Evolutionary conservation across 1,139 yeast genomes (phyloP).

Genomic region (Suhomyces kunorum): DNA sequence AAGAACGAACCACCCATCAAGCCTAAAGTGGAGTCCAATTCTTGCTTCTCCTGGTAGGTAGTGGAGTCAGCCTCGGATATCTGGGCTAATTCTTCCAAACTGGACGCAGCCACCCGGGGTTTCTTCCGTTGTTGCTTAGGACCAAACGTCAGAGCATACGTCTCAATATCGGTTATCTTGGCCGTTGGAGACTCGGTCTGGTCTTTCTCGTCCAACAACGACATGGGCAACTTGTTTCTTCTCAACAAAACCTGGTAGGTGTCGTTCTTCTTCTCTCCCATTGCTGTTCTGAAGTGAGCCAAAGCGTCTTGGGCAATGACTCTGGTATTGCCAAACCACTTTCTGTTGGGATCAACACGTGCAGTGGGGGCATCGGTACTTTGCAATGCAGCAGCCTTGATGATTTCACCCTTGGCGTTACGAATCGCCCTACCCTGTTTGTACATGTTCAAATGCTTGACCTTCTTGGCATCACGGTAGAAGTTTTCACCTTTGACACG

Average conservation of each 20-base stretch:
- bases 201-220: constrained; percentile 84
- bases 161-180: constrained; percentile 84
- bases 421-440: constrained; percentile 86
- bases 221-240: constrained; percentile 94
- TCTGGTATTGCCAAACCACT: constrained; percentile 97
- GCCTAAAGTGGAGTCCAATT: constrained; percentile 73
- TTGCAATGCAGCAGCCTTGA: constrained; percentile 86
- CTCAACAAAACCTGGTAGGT: constrained; percentile 85
- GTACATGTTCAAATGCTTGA: constrained; percentile 88
- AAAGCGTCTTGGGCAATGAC: constrained; percentile 97
- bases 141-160: constrained; percentile 81
- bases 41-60: constrained; percentile 70
- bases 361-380: constrained; percentile 88
- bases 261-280: constrained; percentile 84
- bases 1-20: constrained; percentile 70
- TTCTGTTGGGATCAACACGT: constrained; percentile 91
- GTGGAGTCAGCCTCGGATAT: constrained; percentile 59
- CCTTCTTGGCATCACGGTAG: constrained; percentile 91
- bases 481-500: constrained; percentile 97
- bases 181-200: constrained; percentile 72
- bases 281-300: constrained; percentile 89
- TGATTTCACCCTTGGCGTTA: constrained; percentile 83
- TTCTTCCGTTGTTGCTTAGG: constrained; percentile 94
- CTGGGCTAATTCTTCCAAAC: constrained; percentile 78
- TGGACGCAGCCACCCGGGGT: constrained; percentile 76